A percentile compares a stretch with the other conserved stretches of the same genome.
phyloP scores from a whole-genome alignment of 768 basidiomycete genomes.

The Amanita subjunquillea region DNA sequence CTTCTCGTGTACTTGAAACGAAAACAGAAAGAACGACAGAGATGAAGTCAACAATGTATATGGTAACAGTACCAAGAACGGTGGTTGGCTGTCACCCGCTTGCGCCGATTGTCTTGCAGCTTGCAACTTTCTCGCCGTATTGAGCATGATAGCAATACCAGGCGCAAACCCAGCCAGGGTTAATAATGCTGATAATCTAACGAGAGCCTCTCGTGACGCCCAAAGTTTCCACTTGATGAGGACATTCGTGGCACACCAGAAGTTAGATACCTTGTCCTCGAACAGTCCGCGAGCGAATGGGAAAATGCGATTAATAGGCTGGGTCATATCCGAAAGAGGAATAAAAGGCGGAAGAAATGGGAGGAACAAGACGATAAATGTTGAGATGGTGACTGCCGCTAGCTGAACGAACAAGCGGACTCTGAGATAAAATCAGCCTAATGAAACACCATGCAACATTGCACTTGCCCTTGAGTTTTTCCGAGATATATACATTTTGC shows the following conservation, averaged over 20 bases:
- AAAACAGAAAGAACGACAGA: constrained; percentile 92
- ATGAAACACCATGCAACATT: not conserved
- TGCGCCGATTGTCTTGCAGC: constrained; percentile 1
- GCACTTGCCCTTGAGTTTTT: constrained; percentile 50
- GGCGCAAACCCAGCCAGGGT: constrained; percentile 70
- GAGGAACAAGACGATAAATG: constrained; percentile 63
- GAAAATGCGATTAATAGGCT: constrained; percentile 75
- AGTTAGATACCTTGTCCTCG: constrained; percentile 95
- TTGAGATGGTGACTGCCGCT: constrained; percentile 44
- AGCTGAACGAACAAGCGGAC: constrained; percentile 56
- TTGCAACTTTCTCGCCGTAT: constrained; percentile 22
- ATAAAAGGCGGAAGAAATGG: constrained; percentile 74
- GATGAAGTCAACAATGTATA: constrained; percentile 74
- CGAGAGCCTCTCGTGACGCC: constrained; percentile 35
- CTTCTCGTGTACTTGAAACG: constrained; percentile 96
- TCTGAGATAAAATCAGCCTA: constrained; percentile 11
- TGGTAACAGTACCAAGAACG: constrained; percentile 59
- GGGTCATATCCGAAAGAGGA: constrained; percentile 35
- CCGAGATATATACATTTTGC: constrained; percentile 86
- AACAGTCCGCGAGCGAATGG: constrained; percentile 87
- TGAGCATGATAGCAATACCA: constrained; percentile 34
- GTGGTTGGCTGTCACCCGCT: constrained; percentile 19
- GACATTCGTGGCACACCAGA: constrained; percentile 93
- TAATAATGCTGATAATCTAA: constrained; percentile 54
- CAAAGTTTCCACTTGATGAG: constrained; percentile 74